Conservation (phyloP, 2,329 filamentous ascomycete species). For the Xylariales sp. region DNA sequence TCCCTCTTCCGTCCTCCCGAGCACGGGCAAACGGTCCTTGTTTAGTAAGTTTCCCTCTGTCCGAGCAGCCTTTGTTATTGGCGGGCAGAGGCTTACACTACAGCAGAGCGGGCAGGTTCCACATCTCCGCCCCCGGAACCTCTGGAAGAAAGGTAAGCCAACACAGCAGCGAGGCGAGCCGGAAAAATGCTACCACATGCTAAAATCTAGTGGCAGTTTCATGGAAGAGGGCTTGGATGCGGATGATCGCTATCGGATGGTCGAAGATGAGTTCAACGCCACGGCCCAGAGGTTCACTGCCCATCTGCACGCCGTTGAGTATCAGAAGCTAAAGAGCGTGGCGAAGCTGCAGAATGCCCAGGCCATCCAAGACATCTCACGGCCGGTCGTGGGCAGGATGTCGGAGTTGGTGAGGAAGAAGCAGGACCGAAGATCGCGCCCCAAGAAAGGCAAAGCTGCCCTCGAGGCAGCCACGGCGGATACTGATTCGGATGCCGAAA, state of each 20-base stretch:
- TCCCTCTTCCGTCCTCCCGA: too few relatives aligned
- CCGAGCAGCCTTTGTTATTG: too few relatives aligned
- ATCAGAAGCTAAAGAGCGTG: slow-evolving; percentile 59
- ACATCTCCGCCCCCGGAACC: slow-evolving; percentile 1
- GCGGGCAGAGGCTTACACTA: too few relatives aligned
- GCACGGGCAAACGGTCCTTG: too few relatives aligned
- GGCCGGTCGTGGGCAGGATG: slow-evolving; percentile 42
- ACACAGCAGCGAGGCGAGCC: too few relatives aligned
- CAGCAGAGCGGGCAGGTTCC: neutral
- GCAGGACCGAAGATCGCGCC: slow-evolving; percentile 28
- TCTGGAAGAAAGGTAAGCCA: slow-evolving; percentile 4
- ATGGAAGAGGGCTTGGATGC: slow-evolving; percentile 61
- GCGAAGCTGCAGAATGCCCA: slow-evolving; percentile 51
- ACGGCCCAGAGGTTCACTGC: slow-evolving; percentile 67
- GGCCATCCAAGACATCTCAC: slow-evolving; percentile 44
- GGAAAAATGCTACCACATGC: too few relatives aligned
- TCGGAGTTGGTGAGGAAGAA: slow-evolving; percentile 29
- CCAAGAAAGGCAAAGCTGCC: slow-evolving; percentile 29
- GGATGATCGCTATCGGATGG: slow-evolving; percentile 78
- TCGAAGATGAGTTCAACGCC: slow-evolving; percentile 72
- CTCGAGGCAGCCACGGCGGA: slow-evolving; percentile 19
- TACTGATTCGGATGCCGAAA: slow-evolving; percentile 19
- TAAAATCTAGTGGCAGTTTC: too few relatives aligned
- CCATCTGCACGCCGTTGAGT: slow-evolving; percentile 75
- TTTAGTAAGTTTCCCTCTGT: too few relatives aligned